Base-by-base conservation (phyloP, 139 green algal species). In the Volvox reticuliferus region DNA sequence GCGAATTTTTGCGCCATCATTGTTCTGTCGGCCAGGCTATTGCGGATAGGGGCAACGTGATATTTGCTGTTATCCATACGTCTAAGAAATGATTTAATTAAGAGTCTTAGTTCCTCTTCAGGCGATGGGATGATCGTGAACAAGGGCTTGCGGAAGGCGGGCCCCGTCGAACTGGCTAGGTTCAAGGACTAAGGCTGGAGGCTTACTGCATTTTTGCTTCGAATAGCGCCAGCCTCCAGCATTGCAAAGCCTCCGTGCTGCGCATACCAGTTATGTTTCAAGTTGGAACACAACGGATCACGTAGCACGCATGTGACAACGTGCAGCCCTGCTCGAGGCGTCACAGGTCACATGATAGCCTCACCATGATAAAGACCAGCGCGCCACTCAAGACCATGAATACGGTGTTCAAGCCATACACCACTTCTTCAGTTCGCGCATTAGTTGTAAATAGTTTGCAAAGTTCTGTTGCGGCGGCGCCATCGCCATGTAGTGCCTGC, bases 181-280 rank as follows among this genome's bases (percentile, higher is more conserved):
- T 55, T 55, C 44, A 55, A 55, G 44, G 5, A 55, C 44, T 55
- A 14, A 55, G 44, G 5, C 5, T 55, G 44, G 44, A 79, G 32
- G 71, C 71, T 50, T 26, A 89, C 36, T 21, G 86, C 86, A 71
- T 90, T 90, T 93, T 99, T 99, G 79, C 93, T 94, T 55, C 97
- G 93, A 62, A 99, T 96, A 20, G 96, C 96, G 28, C 97, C 97
- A 26, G 95, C 96, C 91, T 96, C 98, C 0, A 99, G 93, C 96
- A 98, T 98, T 24, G 96, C 97, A 88, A 98, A 98, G 28, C 97
- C 97, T 28, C 94, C 94, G 32, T 90, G 86, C 71, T 73, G 50
- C 65, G 24, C 65, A 73, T 73, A 28, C 65, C 21, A 73, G 12
- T 26, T 73, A 73, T 12, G 21, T 73, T 73, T 5, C 65, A 28